These are phyloP conservation scores for Ascochyta koolunga DNA, from an alignment of 2,329 filamentous ascomycete genomes.

Conservation along the genomic window DNA sequence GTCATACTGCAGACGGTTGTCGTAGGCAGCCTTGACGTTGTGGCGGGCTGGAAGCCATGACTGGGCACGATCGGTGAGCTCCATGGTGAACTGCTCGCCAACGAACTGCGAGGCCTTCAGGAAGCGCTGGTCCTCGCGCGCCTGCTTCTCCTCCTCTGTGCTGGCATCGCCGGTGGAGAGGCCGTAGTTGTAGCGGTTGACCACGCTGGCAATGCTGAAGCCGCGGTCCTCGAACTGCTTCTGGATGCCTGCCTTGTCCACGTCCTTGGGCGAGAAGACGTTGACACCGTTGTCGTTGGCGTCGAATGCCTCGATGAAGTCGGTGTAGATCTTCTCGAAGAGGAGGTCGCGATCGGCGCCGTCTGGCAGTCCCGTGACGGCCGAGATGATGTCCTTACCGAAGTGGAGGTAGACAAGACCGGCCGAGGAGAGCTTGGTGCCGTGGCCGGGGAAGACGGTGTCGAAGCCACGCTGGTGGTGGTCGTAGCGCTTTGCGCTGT, in stretches of 20 bases:
- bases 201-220: conserved; percentile 83
- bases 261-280: conserved; percentile 73
- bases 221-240: conserved; percentile 84
- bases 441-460: conserved; percentile 80
- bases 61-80: conserved; percentile 74
- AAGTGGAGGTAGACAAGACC: conserved; percentile 97
- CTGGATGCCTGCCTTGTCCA: conserved; percentile 73
- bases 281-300: conserved; percentile 97
- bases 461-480: conserved; percentile 95
- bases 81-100: conserved; percentile 84
- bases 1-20: conserved; percentile 70
- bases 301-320: conserved; percentile 94
- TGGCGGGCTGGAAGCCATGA: conserved; percentile 89
- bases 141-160: conserved; percentile 59
- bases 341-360: conserved; percentile 74
- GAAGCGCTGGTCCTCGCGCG: conserved; percentile 82
- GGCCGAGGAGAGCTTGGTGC: conserved; percentile 90
- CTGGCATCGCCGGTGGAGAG: conserved; percentile 50
- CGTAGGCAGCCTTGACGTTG: conserved; percentile 78
- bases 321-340: conserved; percentile 87
- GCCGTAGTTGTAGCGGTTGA: conserved; percentile 82
- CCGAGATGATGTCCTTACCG: conserved; percentile 80
- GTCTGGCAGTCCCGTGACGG: conserved; percentile 64
- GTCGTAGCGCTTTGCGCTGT: conserved; percentile 79
- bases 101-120: conserved; percentile 78